Conservation (phyloP, 345 rosid genomes). For the Populus tremula region DNA sequence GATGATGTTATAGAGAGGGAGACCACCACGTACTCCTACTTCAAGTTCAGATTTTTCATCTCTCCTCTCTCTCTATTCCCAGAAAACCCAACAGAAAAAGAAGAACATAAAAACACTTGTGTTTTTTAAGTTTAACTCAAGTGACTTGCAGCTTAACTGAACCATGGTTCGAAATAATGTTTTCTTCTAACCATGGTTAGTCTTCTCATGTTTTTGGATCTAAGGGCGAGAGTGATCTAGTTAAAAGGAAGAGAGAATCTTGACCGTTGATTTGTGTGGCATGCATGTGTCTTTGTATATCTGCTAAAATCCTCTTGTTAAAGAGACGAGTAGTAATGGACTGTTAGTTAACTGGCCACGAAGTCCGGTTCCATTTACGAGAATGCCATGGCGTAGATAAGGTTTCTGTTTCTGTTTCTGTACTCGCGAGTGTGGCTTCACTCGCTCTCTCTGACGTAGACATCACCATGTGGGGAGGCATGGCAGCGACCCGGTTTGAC, state of each 20-base stretch:
- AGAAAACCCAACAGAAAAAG: not conserved
- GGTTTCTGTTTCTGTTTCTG: not conserved
- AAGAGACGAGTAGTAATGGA: slow-evolving; percentile 10
- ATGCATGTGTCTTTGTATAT: slow-evolving; percentile 31
- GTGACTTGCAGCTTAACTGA: not conserved
- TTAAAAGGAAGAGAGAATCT: slow-evolving; percentile 11
- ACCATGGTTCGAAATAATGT: slow-evolving; percentile 6
- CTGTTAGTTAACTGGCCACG: slow-evolving; percentile 7
- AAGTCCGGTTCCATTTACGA: not conserved
- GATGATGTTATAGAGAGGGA: slow-evolving; percentile 8
- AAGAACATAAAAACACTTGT: not conserved
- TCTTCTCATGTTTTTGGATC: not conserved
- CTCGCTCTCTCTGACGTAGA: slow-evolving; percentile 17
- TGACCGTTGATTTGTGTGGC: slow-evolving; percentile 13
- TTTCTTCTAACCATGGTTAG: slow-evolving; percentile 6
- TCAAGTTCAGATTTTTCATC: not conserved
- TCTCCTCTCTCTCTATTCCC: not conserved
- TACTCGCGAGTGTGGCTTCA: not conserved
- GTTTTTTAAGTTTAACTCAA: slow-evolving; percentile 13
- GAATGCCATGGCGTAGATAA: slow-evolving; percentile 13
- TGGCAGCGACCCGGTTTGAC: not conserved
- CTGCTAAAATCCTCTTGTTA: slow-evolving; percentile 10
- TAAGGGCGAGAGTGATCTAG: not conserved
- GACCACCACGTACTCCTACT: not conserved
- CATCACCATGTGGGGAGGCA: slow-evolving; percentile 14